A percentile compares a stretch with the other conserved stretches of the same genome.
phyloP scores from a whole-genome alignment of 2,329 filamentous ascomycete species.

The Ramularia collo-cygni region DNA sequence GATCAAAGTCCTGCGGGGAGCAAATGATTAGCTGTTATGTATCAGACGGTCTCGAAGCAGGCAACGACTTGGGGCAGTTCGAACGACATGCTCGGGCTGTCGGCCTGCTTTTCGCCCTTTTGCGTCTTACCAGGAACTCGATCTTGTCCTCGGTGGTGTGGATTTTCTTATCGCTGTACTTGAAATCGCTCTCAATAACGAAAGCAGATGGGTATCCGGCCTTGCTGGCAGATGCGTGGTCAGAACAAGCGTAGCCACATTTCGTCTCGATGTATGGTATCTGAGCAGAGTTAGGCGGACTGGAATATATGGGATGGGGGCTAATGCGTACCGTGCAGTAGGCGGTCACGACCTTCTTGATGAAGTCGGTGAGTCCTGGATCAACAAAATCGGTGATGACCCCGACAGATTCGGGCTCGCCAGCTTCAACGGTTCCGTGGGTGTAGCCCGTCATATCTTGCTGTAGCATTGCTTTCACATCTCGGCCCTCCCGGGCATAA shows the following conservation, averaged over 20 bases:
- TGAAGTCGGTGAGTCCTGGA: conserved; percentile 72
- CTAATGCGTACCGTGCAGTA: conserved; percentile 66
- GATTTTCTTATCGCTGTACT: conserved; percentile 58
- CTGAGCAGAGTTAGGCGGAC: neutral
- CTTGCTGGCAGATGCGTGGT: conserved; percentile 67
- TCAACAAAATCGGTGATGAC: conserved; percentile 93
- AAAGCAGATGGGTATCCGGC: conserved; percentile 69
- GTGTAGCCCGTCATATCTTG: conserved; percentile 96
- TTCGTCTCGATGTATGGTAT: conserved; percentile 73
- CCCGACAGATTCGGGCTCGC: conserved; percentile 76
- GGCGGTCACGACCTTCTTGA: conserved; percentile 77
- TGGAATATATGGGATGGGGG: no score
- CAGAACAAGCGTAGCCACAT: conserved; percentile 79
- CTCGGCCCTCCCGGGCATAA: conserved; percentile 65
- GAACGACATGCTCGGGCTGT: no score
- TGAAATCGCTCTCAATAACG: conserved; percentile 68
- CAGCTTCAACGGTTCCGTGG: conserved; percentile 73
- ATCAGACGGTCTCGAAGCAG: no score
- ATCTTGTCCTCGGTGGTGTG: conserved; percentile 65
- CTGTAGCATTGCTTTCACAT: conserved; percentile 94
- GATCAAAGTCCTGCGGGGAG: conserved; percentile 82
- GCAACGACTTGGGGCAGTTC: no score
- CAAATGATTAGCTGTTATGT: no score
- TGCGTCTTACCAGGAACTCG: conserved; percentile 61
- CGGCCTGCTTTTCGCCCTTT: no score